Base-by-base conservation (phyloP, 192 early-diverging fungal species). In the Kappamyces sp. region DNA sequence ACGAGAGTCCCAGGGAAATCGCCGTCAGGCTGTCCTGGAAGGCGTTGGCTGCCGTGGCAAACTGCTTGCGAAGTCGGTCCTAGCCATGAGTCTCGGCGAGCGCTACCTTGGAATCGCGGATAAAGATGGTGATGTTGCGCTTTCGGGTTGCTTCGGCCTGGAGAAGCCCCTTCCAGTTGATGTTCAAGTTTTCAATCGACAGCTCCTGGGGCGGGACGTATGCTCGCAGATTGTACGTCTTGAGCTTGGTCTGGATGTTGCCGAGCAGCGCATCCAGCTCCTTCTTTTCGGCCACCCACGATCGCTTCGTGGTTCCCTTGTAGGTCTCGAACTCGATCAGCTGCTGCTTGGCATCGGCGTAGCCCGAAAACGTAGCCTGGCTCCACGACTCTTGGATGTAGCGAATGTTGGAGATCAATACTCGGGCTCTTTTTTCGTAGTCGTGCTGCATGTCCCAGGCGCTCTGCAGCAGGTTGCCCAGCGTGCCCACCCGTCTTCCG, bases 241-340 rank as follows among this genome's bases (percentile, higher is more conserved):
- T 91, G 14, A 93, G 77, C 75, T 98, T 98, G 48, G 93, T 98
- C 63, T 93, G 91, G 62, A 98, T 95, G 64, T 98, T 95, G 15
- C 94, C 88, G 42, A 98, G 73, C 39, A 98, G 70, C 34, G 62
- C 86, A 63, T 94, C 94, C 7, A 98, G 60, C 64, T 96, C 92
- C 15, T 87, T 81, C 57, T 93, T 91, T 63, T 94, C 93, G 53
- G 87, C 71, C 3, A 95, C 88, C 92, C 92, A 95, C 47, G 63
- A 60, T n/a, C 92, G 77, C 72, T 94, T 94, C 7, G 73, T 63
- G 1, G 79, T 78, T 15, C 64, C 82, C 71, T 98, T 98, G 79
- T 96, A 96, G 37, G 74, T 65, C 51, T 83, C 84, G 68, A 98
- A 96, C 15, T 80, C 84, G 30, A 63, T 54, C 0, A 90, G 83